A percentile compares a stretch with the other conserved stretches of the same genome.
These are phyloP conservation scores for Kodamaea fukazawae DNA, from an alignment of 805 yeast genomes.

Conservation along the genomic window DNA sequence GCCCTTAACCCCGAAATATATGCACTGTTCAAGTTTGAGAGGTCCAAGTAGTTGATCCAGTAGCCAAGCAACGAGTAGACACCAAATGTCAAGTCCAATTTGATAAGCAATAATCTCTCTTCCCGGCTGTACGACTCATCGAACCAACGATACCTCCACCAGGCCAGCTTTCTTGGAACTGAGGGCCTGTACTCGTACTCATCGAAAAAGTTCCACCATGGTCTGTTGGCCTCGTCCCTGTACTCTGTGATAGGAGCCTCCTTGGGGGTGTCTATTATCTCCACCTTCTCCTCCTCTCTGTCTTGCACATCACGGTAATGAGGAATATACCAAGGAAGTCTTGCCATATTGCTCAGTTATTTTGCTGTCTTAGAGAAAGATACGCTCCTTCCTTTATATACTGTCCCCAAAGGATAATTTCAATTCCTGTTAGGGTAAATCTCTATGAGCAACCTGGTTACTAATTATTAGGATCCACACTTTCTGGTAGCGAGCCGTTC, in stretches of 20 bases:
- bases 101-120: conserved; percentile 22
- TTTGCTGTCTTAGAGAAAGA: no score
- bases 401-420: no score
- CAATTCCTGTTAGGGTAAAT: no score
- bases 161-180: conserved; percentile 11
- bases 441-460: no score
- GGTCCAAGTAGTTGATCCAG: conserved; percentile 24
- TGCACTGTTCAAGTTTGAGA: conserved; percentile 22
- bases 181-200: conserved; percentile 28
- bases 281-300: not conserved
- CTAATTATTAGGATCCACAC: no score
- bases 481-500: no score
- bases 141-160: conserved; percentile 21
- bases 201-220: conserved; percentile 47
- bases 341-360: no score
- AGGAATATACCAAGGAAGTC: conserved; percentile 1
- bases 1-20: conserved; percentile 21
- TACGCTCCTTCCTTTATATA: no score
- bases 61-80: conserved; percentile 23
- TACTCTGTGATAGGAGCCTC: conserved; percentile 26
- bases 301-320: conserved; percentile 6
- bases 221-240: conserved; percentile 51
- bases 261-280: not conserved
- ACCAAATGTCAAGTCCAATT: conserved; percentile 22
- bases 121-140: conserved; percentile 12